Evolutionary conservation across 495 filamentous ascomycete genomes (phyloP), one percentile per base, ranked within the genome.

Genomic region (Neurospora discreta): DNA sequence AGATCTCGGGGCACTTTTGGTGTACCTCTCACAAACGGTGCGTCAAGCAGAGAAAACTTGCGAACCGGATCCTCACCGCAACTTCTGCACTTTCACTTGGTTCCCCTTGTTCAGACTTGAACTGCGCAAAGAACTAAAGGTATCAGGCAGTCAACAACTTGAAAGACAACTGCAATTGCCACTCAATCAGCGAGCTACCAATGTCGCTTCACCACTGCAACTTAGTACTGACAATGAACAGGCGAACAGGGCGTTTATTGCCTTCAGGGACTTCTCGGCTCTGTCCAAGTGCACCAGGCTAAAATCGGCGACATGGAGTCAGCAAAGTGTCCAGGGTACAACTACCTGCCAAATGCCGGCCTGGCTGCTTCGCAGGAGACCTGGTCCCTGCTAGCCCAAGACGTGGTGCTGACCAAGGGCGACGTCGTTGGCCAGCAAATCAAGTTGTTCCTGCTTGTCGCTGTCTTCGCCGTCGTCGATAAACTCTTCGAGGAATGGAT

Each of bases 31-130:
- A 36, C 33, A 60, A 60, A 30, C 23, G 5, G 23, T 33, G 20
- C 52, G 23, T 60, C 13, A 15, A 60, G 26, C 23, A 60, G 26
- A 60, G 26, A 23, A 36, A 60, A 16, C 13, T 30, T 13, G 11
- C 26, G 52, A 33, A 60, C 52, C 52, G 52, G 52, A 42, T 69
- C 68, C 74, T 72, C 76, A 77, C 76, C 76, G 76, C 76, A 77
- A 77, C 38, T 74, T 74, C 69, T 72, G 42, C 65, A 44, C 67
- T 76, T 70, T 60, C 26, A 33, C 33, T 65, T 65, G 23, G 52
- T 65, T 65, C 52, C 52, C 52, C 52, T 30, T 65, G 30, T 26
- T 65, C 26, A 65, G 52, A 60, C 52, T 60, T 60, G 52, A 60
- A 36, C 33, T 36, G 33, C 33, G 33, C 33, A 36, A 36, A 23